phyloP scores from a whole-genome alignment of 176 grass and related monocot species.

The Eragrostis nindensis region DNA sequence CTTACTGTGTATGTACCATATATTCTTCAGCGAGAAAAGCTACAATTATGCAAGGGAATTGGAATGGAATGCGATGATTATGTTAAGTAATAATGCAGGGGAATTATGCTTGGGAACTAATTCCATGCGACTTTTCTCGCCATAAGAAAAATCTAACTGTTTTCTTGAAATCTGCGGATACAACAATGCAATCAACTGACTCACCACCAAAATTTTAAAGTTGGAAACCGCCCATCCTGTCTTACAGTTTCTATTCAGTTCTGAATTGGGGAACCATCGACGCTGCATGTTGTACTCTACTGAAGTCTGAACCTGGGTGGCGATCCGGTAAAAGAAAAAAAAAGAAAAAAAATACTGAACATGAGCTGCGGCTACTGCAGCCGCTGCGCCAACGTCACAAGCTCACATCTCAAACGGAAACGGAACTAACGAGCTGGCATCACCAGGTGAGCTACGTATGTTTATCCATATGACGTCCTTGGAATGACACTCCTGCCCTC shows the following conservation, averaged over 20 bases:
- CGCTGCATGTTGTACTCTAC: not conserved
- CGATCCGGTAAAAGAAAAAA: no score
- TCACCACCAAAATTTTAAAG: not conserved
- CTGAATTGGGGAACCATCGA: not conserved
- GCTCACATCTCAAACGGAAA: not conserved
- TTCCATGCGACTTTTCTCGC: conserved; percentile 13
- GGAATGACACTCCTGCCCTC: not conserved
- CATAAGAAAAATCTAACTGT: not conserved
- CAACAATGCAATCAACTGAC: not conserved
- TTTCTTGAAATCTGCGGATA: not conserved
- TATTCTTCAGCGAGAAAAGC: conserved; percentile 25
- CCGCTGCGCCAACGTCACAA: no score
- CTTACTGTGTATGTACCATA: not conserved
- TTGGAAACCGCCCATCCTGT: not conserved
- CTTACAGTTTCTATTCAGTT: not conserved
- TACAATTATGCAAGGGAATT: conserved; percentile 46
- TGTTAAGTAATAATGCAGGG: conserved; percentile 35
- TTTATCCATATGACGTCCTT: not conserved
- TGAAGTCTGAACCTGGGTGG: no score
- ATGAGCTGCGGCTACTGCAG: not conserved
- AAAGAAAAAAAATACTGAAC: no score
- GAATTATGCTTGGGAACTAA: conserved; percentile 41
- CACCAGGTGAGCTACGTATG: conserved; percentile 2
- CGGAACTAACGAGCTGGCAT: not conserved
- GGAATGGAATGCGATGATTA: conserved; percentile 42